Conservation (phyloP, 129 eudicot genomes). For the Scalesia atractyloides region DNA sequence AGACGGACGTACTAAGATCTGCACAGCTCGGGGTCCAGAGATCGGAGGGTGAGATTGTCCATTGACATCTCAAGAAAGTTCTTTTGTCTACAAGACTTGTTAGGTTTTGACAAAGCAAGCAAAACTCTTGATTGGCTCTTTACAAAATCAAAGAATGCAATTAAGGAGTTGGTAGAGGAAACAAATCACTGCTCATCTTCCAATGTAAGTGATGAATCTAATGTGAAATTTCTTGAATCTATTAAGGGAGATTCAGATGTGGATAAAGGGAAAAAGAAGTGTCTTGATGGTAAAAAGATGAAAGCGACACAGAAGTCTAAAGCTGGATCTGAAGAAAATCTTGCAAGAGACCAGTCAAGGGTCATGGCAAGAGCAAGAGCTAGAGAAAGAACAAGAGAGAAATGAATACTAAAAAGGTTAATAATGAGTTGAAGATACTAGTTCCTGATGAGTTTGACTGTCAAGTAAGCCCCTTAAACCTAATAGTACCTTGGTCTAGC, state of each 20-base stretch:
- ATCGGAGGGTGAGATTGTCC: slow-evolving; percentile 76
- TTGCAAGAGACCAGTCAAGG: slow-evolving; percentile 50
- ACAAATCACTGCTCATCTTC: slow-evolving; percentile 19
- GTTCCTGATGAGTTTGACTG: slow-evolving; percentile 12
- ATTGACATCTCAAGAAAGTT: slow-evolving; percentile 72
- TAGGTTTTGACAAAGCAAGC: slow-evolving; percentile 82
- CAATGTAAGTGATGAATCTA: slow-evolving; percentile 15
- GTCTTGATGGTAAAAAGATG: slow-evolving; percentile 26
- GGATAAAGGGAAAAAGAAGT: slow-evolving; percentile 11
- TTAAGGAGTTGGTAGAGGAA: slow-evolving; percentile 50
- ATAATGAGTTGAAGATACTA: slow-evolving; percentile 13
- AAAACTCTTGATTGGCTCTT: slow-evolving; percentile 85
- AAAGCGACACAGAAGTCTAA: neutral
- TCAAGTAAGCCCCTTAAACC: slow-evolving; percentile 20
- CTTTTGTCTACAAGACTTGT: slow-evolving; percentile 76
- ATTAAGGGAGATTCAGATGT: slow-evolving; percentile 19
- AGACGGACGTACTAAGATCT: slow-evolving; percentile 60
- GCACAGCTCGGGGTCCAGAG: slow-evolving; percentile 72
- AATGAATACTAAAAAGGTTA: slow-evolving; percentile 35
- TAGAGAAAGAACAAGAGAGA: slow-evolving; percentile 66
- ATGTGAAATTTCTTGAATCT: slow-evolving; percentile 23
- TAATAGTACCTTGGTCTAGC: neutral
- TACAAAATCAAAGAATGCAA: slow-evolving; percentile 51
- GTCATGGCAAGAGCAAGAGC: slow-evolving; percentile 82
- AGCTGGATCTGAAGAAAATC: slow-evolving; percentile 21